Base-by-base conservation (phyloP, 345 rosid species). In the Rhodamnia argentea region DNA sequence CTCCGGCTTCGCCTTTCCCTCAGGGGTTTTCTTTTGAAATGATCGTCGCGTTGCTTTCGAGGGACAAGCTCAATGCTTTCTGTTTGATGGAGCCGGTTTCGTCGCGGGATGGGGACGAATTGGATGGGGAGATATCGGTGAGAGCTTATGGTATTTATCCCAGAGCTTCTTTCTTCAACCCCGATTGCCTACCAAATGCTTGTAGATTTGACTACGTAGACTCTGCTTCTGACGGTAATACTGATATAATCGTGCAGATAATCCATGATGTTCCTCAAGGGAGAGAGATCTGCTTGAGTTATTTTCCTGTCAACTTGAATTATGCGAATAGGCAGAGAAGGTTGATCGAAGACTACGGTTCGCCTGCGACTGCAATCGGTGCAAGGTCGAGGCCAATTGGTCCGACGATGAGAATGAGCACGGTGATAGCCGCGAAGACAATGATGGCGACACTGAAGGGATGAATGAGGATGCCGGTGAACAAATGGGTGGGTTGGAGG, bases 161-260 rank as follows among this genome's bases (percentile, higher is more conserved):
- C 0, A 92, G 87, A 89, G 95, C 96, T 2, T 92, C 98, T 20
- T 91, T 96, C 60, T 94, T 96, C 87, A 97, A 96, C 86, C 98
- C 95, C 62, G 99, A 95, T 76, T 97, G 98, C 89, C 96, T 97
- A n/a, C 99, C 99, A 29, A 96, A 96, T 93, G 99, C 96, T 82
- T 97, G 99, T 85, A 90, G 98, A 86, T 96, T 97, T 74, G 98
- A 95, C 82, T 96, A 96, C 24, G 93, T 95, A 4, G 98, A 96
- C 89, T 76, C 92, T 50, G 90, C 75, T 54, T 15, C 85, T 4
- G 91, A 82, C 26, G 86, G 85, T 29, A 93, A 92, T 62, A 92
- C 98, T 1, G 97, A 97, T 86, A 90, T 97, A 37, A 85, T 94
- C 37, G 89, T 94, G 85, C 91, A 98, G 88, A 92, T 97, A 93